Conservation (phyloP, 176 grass and related monocot genomes). For the Thalia dealbata region DNA sequence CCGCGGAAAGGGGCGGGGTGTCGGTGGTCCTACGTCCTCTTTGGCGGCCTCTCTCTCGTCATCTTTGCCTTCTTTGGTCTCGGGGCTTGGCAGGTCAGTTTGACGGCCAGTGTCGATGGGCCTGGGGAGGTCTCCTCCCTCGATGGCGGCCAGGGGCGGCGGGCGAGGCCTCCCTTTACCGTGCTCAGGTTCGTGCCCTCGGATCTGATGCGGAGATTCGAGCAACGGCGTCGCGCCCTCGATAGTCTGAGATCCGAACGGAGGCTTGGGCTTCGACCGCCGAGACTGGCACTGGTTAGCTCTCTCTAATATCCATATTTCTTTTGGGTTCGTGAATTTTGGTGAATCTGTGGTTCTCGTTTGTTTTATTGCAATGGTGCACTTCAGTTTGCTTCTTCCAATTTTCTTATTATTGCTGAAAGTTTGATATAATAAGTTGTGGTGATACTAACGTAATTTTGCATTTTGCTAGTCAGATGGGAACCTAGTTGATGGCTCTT, state of each 20-base stretch:
- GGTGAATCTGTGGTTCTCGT: background rate
- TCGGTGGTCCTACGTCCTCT: constrained; percentile 10
- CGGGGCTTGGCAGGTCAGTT: constrained; percentile 20
- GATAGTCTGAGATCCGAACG: constrained; percentile 35
- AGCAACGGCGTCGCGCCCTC: constrained; percentile 11
- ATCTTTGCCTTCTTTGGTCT: constrained; percentile 20
- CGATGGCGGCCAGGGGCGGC: background rate
- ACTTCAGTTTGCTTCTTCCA: background rate
- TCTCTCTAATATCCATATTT: background rate
- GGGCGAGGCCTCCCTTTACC: background rate
- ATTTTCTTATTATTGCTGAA: background rate
- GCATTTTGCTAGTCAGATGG: too few species aligned
- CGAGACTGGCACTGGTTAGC: constrained; percentile 35
- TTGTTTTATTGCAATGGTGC: background rate
- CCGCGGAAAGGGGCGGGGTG: constrained; percentile 14
- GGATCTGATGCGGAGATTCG: constrained; percentile 14
- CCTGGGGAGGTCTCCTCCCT: background rate
- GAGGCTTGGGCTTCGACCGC: constrained; percentile 21
- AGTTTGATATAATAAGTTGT: background rate
- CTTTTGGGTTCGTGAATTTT: constrained; percentile 4
- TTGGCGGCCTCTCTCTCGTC: constrained; percentile 22
- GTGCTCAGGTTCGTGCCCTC: constrained; percentile 27
- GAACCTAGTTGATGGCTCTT: too few species aligned
- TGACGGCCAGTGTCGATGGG: constrained; percentile 1
- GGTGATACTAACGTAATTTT: background rate